Percentiles rank a stretch among this genome's conserved stretches.
Evolutionary conservation across 768 basidiomycete genomes (phyloP).

Genomic region (Fibroporia radiculosa): DNA sequence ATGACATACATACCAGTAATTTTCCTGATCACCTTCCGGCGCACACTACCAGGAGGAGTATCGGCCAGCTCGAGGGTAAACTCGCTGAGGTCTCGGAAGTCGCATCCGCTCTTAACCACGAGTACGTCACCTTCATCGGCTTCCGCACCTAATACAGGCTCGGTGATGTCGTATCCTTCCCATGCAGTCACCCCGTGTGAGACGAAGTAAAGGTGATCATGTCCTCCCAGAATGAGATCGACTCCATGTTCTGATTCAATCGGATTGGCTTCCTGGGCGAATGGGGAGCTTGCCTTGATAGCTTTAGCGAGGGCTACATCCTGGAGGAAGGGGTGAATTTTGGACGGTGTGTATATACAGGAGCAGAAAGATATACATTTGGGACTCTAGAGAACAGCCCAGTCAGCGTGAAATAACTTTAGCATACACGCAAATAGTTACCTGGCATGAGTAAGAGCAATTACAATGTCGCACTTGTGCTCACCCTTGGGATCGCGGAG

Average conservation of each 20-base stretch:
- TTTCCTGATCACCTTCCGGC: conserved; percentile 54
- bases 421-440: conserved; percentile 17
- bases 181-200: conserved; percentile 59
- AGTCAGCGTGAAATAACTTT: background rate
- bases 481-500: conserved; percentile 67
- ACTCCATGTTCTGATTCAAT: conserved; percentile 61
- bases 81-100: conserved; percentile 84
- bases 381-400: conserved; percentile 19
- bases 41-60: conserved; percentile 53
- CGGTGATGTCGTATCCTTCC: conserved; percentile 52
- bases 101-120: conserved; percentile 80
- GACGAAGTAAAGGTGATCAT: conserved; percentile 80
- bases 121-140: conserved; percentile 65
- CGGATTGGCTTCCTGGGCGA: conserved; percentile 34
- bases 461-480: conserved; percentile 70
- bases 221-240: conserved; percentile 81
- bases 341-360: background rate
- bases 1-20: conserved; percentile 42
- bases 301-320: conserved; percentile 66
- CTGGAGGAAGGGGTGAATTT: conserved; percentile 27
- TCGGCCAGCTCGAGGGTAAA: conserved; percentile 54
- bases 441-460: conserved; percentile 83
- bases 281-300: conserved; percentile 52
- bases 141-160: conserved; percentile 57
- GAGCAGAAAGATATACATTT: conserved; percentile 21